These are phyloP conservation scores for Linum lewisii DNA, from an alignment of 345 rosid genomes.

Conservation along the genomic window DNA sequence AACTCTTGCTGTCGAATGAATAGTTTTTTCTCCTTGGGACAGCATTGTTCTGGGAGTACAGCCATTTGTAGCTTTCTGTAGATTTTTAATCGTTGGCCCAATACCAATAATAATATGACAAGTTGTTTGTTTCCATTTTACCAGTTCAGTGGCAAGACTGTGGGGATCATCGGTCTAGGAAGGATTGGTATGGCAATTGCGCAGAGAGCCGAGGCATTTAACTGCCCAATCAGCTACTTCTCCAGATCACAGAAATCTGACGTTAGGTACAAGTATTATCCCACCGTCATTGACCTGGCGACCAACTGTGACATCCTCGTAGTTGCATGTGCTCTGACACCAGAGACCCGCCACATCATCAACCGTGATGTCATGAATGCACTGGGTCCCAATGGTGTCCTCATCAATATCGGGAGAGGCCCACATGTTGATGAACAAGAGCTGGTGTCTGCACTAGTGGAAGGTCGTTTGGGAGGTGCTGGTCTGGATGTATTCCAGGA, in stretches of 20 bases:
- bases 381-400: slow-evolving; percentile 50
- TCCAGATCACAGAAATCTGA: slow-evolving; percentile 36
- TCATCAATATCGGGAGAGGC: slow-evolving; percentile 55
- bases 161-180: slow-evolving; percentile 55
- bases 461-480: slow-evolving; percentile 52
- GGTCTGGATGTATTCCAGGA: slow-evolving; percentile 51
- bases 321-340: slow-evolving; percentile 47
- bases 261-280: slow-evolving; percentile 29
- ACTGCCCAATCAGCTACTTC: slow-evolving; percentile 40
- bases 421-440: slow-evolving; percentile 47
- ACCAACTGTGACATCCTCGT: slow-evolving; percentile 35
- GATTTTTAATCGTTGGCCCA: background rate
- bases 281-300: slow-evolving; percentile 37
- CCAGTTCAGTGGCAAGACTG: slow-evolving; percentile 50
- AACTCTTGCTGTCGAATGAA: too few species aligned
- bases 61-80: too few species aligned
- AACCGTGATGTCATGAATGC: slow-evolving; percentile 41
- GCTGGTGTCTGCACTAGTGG: slow-evolving; percentile 50
- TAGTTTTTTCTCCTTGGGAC: too few species aligned
- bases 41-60: too few species aligned
- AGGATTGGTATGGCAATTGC: slow-evolving; percentile 53
- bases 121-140: background rate
- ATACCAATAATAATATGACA: background rate
- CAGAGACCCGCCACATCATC: slow-evolving; percentile 41
- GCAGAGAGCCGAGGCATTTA: slow-evolving; percentile 50